Conservation (phyloP, 768 basidiomycete genomes). For the Cystobasidiopsis lactophilus region DNA sequence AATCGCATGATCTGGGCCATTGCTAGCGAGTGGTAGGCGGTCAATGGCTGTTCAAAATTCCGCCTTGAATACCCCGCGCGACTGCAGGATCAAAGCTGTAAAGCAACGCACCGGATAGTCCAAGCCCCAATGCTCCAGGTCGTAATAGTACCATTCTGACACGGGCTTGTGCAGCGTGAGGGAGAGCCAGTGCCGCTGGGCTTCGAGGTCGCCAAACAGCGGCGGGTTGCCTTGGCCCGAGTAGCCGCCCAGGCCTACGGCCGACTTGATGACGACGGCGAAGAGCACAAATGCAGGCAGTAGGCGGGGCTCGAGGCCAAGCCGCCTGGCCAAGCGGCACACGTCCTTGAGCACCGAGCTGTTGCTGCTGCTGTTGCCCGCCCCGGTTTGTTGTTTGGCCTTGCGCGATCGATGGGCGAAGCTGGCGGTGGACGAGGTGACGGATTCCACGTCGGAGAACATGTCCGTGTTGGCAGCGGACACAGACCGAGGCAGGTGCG, state of each 20-base stretch:
- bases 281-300: constrained; percentile 3
- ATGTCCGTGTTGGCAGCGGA: too few species aligned
- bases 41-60: constrained; percentile 38
- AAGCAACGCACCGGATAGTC: constrained; percentile 44
- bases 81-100: too few species aligned
- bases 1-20: constrained; percentile 11
- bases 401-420: background rate
- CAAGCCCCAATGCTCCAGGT: constrained; percentile 75
- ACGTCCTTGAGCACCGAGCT: background rate
- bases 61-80: too few species aligned
- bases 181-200: constrained; percentile 23
- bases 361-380: constrained; percentile 1
- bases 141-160: constrained; percentile 65
- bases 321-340: background rate
- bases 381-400: background rate
- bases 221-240: constrained; percentile 28
- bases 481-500: too few species aligned
- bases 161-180: constrained; percentile 33
- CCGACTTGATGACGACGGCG: constrained; percentile 41
- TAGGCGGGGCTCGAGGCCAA: background rate
- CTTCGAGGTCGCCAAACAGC: constrained; percentile 22
- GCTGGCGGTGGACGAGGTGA: background rate
- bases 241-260: constrained; percentile 52
- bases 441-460: background rate
- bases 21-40: constrained; percentile 38